A percentile compares a stretch with the other conserved stretches of the same genome.
phyloP scores from a whole-genome alignment of 2,329 filamentous ascomycete genomes.

The Akanthomyces uredinophilus region DNA sequence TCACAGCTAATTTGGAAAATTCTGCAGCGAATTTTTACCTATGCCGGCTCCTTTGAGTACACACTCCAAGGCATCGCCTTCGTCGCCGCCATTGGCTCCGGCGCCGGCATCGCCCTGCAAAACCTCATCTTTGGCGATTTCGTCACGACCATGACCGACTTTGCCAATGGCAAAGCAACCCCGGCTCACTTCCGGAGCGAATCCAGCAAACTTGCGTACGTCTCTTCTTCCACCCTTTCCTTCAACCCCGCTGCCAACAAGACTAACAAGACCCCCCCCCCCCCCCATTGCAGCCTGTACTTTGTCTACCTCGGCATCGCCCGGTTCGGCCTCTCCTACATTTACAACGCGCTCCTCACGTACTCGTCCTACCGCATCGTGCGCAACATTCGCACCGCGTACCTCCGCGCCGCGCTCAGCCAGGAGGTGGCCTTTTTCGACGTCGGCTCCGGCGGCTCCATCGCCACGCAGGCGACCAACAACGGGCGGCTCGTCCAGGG shows the following conservation, averaged over 20 bases:
- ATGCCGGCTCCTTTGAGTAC: slow-evolving; percentile 15
- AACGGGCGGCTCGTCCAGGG: slow-evolving; percentile 39
- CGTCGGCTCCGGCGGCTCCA: slow-evolving; percentile 35
- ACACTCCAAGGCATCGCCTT: slow-evolving; percentile 19
- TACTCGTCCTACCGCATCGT: slow-evolving; percentile 48
- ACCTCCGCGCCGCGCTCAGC: slow-evolving; percentile 44
- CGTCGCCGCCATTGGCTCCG: slow-evolving; percentile 31
- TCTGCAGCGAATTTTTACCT: slow-evolving; percentile 17
- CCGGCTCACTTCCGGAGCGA: slow-evolving; percentile 27
- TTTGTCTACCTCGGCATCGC: slow-evolving; percentile 55
- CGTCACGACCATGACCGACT: slow-evolving; percentile 32
- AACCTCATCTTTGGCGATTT: slow-evolving; percentile 36
- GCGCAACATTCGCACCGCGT: slow-evolving; percentile 42
- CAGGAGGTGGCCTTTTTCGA: slow-evolving; percentile 49
- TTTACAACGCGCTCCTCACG: slow-evolving; percentile 39
- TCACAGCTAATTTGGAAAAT: no score
- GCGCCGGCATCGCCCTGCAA: slow-evolving; percentile 32
- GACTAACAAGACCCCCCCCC: background rate
- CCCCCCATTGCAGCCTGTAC: slow-evolving; percentile 49
- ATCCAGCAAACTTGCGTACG: slow-evolving; percentile 28
- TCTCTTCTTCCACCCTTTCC: no score
- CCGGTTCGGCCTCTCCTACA: slow-evolving; percentile 46
- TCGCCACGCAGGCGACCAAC: slow-evolving; percentile 38
- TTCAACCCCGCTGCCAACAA: no score
- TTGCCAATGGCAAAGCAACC: slow-evolving; percentile 23